Conservation (phyloP, 2,329 filamentous ascomycete species). For the Exserohilum rostratum region DNA sequence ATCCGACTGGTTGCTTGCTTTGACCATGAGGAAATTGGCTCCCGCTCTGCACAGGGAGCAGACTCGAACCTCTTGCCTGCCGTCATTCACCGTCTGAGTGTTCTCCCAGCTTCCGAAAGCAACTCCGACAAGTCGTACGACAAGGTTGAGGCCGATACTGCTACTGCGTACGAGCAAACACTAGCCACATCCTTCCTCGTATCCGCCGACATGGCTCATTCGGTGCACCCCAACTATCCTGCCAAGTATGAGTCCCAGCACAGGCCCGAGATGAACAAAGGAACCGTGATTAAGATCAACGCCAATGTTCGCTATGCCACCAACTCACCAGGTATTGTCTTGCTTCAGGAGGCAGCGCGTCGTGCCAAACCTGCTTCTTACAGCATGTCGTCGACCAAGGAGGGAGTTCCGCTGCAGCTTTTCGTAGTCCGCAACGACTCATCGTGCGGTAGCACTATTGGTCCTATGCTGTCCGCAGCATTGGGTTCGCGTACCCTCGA, state of each 20-base stretch:
- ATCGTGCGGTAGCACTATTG: conserved; percentile 93
- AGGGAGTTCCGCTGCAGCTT: conserved; percentile 84
- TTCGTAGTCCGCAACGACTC: conserved; percentile 98
- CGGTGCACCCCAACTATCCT: conserved; percentile 92
- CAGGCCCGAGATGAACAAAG: conserved; percentile 93
- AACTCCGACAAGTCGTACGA: conserved; percentile 71
- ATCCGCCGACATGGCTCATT: conserved; percentile 97
- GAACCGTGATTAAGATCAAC: conserved; percentile 96
- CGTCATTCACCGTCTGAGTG: conserved; percentile 83
- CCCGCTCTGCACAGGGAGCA: conserved; percentile 88
- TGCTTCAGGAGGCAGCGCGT: conserved; percentile 84
- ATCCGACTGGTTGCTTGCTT: conserved; percentile 95
- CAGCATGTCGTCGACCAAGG: conserved; percentile 53
- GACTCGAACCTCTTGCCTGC: conserved; percentile 90
- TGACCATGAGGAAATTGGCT: conserved; percentile 97
- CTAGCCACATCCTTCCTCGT: conserved; percentile 90
- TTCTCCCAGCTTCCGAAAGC: conserved; percentile 68
- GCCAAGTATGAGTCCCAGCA: conserved; percentile 91
- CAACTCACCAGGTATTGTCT: conserved; percentile 91
- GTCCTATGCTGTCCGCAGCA: conserved; percentile 90
- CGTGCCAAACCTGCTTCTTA: conserved; percentile 59
- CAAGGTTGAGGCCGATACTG: conserved; percentile 61
- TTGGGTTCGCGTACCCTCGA: conserved; percentile 89
- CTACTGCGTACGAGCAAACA: conserved; percentile 92
- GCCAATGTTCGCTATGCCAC: conserved; percentile 97